Base-by-base conservation (phyloP, 2,329 filamentous ascomycete genomes). In the Didymellaceae sp. region DNA sequence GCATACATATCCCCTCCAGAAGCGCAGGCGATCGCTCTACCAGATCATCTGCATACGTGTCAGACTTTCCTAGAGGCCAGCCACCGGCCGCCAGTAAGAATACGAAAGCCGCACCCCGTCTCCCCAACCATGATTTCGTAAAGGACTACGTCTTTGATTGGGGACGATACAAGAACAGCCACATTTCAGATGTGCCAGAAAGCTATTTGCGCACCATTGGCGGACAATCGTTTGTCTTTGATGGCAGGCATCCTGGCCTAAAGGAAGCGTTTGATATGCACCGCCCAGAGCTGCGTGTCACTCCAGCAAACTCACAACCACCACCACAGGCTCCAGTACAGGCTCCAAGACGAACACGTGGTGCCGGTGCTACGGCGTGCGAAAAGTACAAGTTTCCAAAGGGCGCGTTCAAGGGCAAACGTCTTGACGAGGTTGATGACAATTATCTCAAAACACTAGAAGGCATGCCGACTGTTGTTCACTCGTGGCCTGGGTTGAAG, bases 251-350 rank as follows among this genome's bases (percentile, higher is more conserved):
- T 21, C 58, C 51, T 14, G 60, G 58, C 16, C 26, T 64, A 8
- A 45, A 54, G 18, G 61, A 64, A 18, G 63, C 63, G 10, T 65
- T 63, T 25, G 63, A 66, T n/a, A 59, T 58, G 42, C 52, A 62
- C 39, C 57, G 57, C 14, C 62, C 63, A 18, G 58, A 58, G 5
- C 44, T 59, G 40, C 54, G 57, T 24, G 51, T 56, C 4, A 21
- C 42, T 24, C 49, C 42, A 10, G 46, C 24, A 5, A 38, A 49
- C 28, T 35, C 32, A 17, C 24, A 47, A 11, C 32, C 58, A 35
- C 28, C 40, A 1, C 45, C 40, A 20, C 38, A 48, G 24, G 39
- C 35, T 21, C 48, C 48, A 41, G 40, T 43, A 4, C 32, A 47
- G 21, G 39, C 50, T 14, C 45, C 51, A 5, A 42, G 44, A 31